phyloP scores from a whole-genome alignment of 176 grass and related monocot species.

The Cenchrus purpureus region DNA sequence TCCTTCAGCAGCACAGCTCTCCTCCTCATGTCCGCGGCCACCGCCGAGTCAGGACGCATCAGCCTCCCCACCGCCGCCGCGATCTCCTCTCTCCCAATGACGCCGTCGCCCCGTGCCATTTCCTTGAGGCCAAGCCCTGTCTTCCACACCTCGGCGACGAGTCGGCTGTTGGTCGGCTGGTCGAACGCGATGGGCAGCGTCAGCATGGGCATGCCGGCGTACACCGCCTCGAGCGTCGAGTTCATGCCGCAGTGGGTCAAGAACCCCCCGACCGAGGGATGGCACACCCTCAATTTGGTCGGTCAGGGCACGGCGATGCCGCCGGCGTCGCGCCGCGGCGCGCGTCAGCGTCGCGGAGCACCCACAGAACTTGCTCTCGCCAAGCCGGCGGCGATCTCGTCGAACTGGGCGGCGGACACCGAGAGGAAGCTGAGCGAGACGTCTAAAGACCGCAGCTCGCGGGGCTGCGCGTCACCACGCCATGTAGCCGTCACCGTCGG shows the following conservation, averaged over 20 bases:
- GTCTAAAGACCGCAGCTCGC: slow-evolving; percentile 40
- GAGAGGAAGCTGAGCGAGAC: slow-evolving; percentile 63
- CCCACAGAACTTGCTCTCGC: slow-evolving; percentile 53
- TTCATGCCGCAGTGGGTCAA: slow-evolving; percentile 65
- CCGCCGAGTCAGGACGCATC: slow-evolving; percentile 24
- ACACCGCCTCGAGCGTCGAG: slow-evolving; percentile 45
- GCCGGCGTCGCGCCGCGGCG: no score
- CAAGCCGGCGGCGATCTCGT: slow-evolving; percentile 47
- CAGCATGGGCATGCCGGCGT: slow-evolving; percentile 52
- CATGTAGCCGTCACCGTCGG: slow-evolving; percentile 5
- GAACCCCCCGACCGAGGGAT: slow-evolving; percentile 47
- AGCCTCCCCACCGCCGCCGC: slow-evolving; percentile 24
- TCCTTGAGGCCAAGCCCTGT: slow-evolving; percentile 34
- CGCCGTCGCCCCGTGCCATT: background rate
- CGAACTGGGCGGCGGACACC: slow-evolving; percentile 34
- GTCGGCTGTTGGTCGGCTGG: slow-evolving; percentile 39
- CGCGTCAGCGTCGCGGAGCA: slow-evolving; percentile 10
- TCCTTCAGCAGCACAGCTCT: slow-evolving; percentile 23
- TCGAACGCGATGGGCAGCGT: slow-evolving; percentile 42
- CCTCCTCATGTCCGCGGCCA: slow-evolving; percentile 28
- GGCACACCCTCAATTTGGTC: slow-evolving; percentile 56
- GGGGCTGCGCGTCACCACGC: slow-evolving; percentile 45
- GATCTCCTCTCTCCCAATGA: slow-evolving; percentile 40
- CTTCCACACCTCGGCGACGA: slow-evolving; percentile 46
- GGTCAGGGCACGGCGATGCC: slow-evolving; percentile 43